A percentile compares a stretch with the other conserved stretches of the same genome.
phyloP scores from a whole-genome alignment of 495 filamentous ascomycete genomes.

The Neurospora sp. region DNA sequence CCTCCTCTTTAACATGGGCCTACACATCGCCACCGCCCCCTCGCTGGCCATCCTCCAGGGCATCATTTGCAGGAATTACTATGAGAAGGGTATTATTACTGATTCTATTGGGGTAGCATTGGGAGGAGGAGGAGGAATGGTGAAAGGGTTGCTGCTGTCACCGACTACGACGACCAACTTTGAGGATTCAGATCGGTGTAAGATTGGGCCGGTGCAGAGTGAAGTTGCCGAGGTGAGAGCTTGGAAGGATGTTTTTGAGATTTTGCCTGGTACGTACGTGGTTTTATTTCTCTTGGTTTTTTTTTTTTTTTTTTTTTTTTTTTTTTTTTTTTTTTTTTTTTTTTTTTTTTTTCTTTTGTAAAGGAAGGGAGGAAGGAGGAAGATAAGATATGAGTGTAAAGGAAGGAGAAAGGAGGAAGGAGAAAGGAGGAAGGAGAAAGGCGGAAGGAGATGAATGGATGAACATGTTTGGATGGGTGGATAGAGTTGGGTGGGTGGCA shows the following conservation, averaged over 20 bases:
- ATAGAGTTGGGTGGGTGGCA: too few species aligned
- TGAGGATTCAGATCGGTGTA: conserved; percentile 15
- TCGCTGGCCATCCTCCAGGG: conserved; percentile 29
- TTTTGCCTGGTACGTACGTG: conserved; percentile 31
- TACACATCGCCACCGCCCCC: conserved; percentile 21
- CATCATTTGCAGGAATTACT: conserved; percentile 32
- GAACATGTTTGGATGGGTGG: too few species aligned
- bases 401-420: too few species aligned
- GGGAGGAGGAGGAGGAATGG: neutral
- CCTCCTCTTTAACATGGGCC: conserved; percentile 21
- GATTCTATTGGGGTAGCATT: neutral
- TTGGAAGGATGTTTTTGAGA: conserved; percentile 31
- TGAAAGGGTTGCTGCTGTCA: neutral
- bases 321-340: too few species aligned
- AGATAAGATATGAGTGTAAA: too few species aligned
- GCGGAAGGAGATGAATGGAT: too few species aligned
- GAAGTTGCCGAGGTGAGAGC: conserved; percentile 33
- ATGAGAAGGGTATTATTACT: neutral
- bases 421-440: too few species aligned
- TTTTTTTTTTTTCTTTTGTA: too few species aligned
- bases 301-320: too few species aligned
- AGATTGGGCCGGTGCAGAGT: conserved; percentile 33
- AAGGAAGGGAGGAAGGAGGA: too few species aligned
- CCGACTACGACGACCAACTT: neutral
- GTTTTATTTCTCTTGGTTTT: too few species aligned